Evolutionary conservation across 306 rosid species (phyloP), one percentile per base, ranked within the genome.

Genomic region (Acacia melanoxylon): DNA sequence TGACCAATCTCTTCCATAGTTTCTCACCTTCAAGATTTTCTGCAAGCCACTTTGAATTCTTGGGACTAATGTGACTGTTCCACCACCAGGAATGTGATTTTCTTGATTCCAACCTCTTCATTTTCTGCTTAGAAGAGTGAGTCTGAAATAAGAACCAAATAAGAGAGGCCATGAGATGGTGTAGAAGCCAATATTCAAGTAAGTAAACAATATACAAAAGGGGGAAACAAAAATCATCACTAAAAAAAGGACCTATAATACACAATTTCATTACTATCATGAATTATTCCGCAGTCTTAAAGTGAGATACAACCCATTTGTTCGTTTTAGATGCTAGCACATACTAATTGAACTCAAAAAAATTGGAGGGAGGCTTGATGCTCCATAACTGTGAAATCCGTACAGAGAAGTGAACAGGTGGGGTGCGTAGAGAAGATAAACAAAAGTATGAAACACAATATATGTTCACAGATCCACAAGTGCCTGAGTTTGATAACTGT

Each of bases 31-130:
- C 99, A 42, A 90, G 93, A 89, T 93, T 96, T 62, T 92, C 98
- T 25, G 79, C 77, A 68, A 92, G 97, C 99, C 99, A 95, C 81
- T 78, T 95, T 14, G 97, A 92, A 86, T 90, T 96, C 83, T 87
- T 96, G 68, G 91, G 91, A 86, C 84, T 86, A 65, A 93, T 41
- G 79, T 91, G 97, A 87, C 98, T 91, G 79, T 96, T 98, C 99
- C 99, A 96, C 99, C 99, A 92, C 97, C 97, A 91, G 5, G 97
- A 91, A 88, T 91, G 97, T 40, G 97, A 89, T 78, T 90, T 93
- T 62, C 81, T 90, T 59, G 97, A 89, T 72, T 91, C 94, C 54
- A 81, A 51, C 81, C 97, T 91, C 86, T 66, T 91, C 83, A 90
- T 83, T n/a, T 54, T 85, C 88, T 91, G 87, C 48, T 33, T 80